These are phyloP conservation scores for Arthrocladium fulminans DNA, from an alignment of 2,329 filamentous ascomycete species.

Conservation along the genomic window DNA sequence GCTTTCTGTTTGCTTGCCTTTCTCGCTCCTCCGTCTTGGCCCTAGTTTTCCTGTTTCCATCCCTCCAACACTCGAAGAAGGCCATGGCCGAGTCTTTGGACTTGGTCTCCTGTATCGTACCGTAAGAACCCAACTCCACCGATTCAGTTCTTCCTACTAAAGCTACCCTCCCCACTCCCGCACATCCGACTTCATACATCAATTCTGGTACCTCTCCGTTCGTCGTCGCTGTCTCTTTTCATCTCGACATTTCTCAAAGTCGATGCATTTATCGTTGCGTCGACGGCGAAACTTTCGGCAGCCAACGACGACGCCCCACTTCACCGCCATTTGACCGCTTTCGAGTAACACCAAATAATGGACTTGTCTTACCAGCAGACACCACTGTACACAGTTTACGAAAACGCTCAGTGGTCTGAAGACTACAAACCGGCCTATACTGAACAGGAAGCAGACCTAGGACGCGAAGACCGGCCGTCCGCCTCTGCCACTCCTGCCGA, in stretches of 20 bases:
- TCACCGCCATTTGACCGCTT: constrained; percentile 13
- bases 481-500: constrained; percentile 43
- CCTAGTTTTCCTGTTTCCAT: constrained; percentile 9
- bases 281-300: constrained; percentile 9
- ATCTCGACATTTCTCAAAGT: not conserved
- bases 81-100: constrained; percentile 1
- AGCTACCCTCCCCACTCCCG: constrained; percentile 9
- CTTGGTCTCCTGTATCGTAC: constrained; percentile 4
- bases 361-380: constrained; percentile 35
- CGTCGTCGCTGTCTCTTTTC: not conserved
- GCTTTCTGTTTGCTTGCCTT: constrained; percentile 5
- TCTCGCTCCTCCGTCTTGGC: constrained; percentile 5
- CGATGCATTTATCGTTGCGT: constrained; percentile 1
- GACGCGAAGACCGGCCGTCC: constrained; percentile 42
- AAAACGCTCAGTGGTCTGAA: constrained; percentile 34
- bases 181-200: constrained; percentile 10
- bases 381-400: constrained; percentile 33
- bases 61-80: constrained; percentile 6
- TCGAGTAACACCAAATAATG: constrained; percentile 12
- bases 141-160: constrained; percentile 5
- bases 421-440: constrained; percentile 34
- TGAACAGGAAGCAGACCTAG: constrained; percentile 46
- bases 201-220: not conserved
- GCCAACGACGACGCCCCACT: constrained; percentile 7
- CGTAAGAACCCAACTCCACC: constrained; percentile 4